Base-by-base conservation (phyloP, 192 early-diverging fungal genomes). In the Dissophora globulifera region DNA sequence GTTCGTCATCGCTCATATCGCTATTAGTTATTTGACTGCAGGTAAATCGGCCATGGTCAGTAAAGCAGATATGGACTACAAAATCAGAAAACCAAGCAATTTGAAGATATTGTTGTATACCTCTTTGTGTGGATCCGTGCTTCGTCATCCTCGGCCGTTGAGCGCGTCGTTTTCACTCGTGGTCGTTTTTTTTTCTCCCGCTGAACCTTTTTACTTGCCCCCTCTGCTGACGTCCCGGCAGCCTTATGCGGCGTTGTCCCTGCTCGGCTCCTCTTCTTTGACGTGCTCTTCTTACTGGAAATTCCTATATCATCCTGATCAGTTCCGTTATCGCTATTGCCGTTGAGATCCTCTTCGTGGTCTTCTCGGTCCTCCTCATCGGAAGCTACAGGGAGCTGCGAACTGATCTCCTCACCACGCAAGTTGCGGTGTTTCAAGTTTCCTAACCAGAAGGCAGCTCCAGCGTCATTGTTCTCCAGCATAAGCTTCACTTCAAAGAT, bases 341-440 rank as follows among this genome's bases (percentile, higher is more conserved):
- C 27, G 17, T 33, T 50, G 25, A 38, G 35, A 38, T 38, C 35
- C 31, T 43, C 57, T 23, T 56, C 65, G 11, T 58, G 65, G 2
- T 53, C 65, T 22, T 13, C 8, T 1, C 13, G 8, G 38, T 35
- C 41, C 25, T 81, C 80, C 11, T 81, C 68, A 0, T 68, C 74
- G 16, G 61, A 65, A 2, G 50, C 31, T 1, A 35, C 38, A 11
- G 67, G 71, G 0, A 79, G 47, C 49, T 82, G 58, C 4, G 93
- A 90, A 26, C 88, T 83, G n/a, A 94, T 85, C 54, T 87, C 81
- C 17, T 82, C 81, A 35, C 91, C 91, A 1, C 79, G 78, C 45
- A 94, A 62, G 67, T 93, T 90, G 15, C 93, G 83, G 63, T 90
- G 91, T 57, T 91, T 94, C 12, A 94, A 79, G 55, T 85, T 86